Conservation (phyloP, 2,329 filamentous ascomycete species). For the Neonectria hederae region DNA sequence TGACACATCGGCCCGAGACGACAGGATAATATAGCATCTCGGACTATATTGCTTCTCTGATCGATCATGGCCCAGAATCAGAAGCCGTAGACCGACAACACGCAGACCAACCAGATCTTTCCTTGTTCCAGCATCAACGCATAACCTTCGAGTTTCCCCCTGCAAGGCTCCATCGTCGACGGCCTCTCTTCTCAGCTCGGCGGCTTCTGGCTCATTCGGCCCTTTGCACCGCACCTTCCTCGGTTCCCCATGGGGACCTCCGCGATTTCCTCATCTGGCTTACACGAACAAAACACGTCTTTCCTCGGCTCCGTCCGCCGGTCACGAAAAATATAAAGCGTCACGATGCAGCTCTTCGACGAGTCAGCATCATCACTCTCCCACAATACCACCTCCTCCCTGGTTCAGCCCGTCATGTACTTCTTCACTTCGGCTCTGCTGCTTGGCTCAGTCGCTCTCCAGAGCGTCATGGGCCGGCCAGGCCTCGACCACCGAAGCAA, state of each 20-base stretch:
- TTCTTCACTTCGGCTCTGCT: slow-evolving; percentile 60
- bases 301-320: neutral
- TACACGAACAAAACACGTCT: slow-evolving; percentile 13
- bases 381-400: slow-evolving; percentile 42
- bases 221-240: slow-evolving; percentile 39
- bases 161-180: neutral
- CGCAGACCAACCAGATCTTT: neutral
- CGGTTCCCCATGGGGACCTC: slow-evolving; percentile 29
- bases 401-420: slow-evolving; percentile 58
- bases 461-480: slow-evolving; percentile 60
- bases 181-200: slow-evolving; percentile 25
- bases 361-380: slow-evolving; percentile 40
- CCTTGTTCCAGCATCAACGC: neutral
- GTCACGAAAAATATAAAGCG: slow-evolving; percentile 34
- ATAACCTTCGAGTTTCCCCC: neutral
- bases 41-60: neutral
- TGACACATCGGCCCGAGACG: neutral
- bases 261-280: slow-evolving; percentile 32
- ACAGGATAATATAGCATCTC: neutral
- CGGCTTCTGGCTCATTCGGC: slow-evolving; percentile 38
- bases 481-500: slow-evolving; percentile 42
- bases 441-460: slow-evolving; percentile 61
- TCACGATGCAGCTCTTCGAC: slow-evolving; percentile 40
- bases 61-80: neutral
- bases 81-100: neutral